phyloP scores from a whole-genome alignment of 441 rosid species.

The Flueggea neowawraea region DNA sequence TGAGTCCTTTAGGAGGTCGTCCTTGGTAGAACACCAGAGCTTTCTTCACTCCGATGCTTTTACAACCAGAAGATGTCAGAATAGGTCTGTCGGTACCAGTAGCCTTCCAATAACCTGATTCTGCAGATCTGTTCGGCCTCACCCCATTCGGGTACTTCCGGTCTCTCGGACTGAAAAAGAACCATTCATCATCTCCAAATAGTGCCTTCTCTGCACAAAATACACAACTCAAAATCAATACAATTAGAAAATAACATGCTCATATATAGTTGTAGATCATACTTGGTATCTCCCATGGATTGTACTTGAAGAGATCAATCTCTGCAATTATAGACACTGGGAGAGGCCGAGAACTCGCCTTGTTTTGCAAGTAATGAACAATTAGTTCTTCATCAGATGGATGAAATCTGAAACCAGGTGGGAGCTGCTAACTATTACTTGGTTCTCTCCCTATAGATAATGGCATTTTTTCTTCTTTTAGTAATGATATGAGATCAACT shows the following conservation, averaged over 20 bases:
- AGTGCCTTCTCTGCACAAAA: conserved; percentile 32
- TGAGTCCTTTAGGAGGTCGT: conserved; percentile 41
- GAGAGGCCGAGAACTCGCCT: conserved; percentile 33
- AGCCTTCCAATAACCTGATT: conserved; percentile 53
- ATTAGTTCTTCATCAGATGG: conserved; percentile 65
- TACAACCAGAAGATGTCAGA: conserved; percentile 28
- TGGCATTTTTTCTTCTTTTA: no score
- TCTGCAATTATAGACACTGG: conserved; percentile 47
- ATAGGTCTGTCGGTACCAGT: conserved; percentile 47
- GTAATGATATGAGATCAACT: no score
- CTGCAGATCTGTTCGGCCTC: conserved; percentile 54
- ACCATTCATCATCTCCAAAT: conserved; percentile 57
- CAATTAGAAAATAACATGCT: no score
- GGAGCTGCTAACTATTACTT: conserved; percentile 19
- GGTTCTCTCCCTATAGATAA: no score
- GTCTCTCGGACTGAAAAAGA: conserved; percentile 47
- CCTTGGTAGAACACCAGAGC: conserved; percentile 47
- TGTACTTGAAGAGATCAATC: conserved; percentile 34
- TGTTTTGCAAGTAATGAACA: conserved; percentile 44
- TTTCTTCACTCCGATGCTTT: conserved; percentile 43
- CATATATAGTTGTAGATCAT: neutral
- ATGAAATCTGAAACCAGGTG: conserved; percentile 64
- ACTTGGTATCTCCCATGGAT: conserved; percentile 64
- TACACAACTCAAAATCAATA: no score
- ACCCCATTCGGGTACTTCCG: conserved; percentile 55